These are phyloP conservation scores for Mortierella sp. DNA, from an alignment of 371 early-diverging fungal species.

Conservation along the genomic window DNA sequence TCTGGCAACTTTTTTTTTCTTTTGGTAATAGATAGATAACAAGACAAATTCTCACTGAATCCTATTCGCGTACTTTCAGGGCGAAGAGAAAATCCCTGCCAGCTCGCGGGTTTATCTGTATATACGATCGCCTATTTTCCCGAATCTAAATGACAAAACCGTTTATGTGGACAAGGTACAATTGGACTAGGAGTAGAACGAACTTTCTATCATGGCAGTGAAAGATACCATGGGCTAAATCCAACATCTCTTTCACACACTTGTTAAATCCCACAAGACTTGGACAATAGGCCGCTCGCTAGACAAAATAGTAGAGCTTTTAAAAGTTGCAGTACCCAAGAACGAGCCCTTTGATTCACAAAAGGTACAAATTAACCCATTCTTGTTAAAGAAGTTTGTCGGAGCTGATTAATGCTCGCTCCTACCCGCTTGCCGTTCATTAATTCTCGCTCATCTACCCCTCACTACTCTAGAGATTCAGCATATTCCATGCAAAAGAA, in stretches of 20 bases:
- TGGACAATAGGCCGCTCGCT: slow-evolving; percentile 47
- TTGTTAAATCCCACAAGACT: slow-evolving; percentile 11
- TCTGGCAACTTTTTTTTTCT: neutral
- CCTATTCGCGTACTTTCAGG: slow-evolving; percentile 5
- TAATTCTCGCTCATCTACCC: neutral
- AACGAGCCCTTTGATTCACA: slow-evolving; percentile 31
- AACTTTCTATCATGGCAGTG: no score
- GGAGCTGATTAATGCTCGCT: neutral
- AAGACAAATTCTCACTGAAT: no score
- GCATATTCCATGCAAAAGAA: slow-evolving; percentile 45
- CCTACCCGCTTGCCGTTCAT: no score
- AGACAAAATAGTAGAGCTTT: slow-evolving; percentile 46
- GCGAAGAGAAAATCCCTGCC: slow-evolving; percentile 44
- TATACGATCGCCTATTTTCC: slow-evolving; percentile 34
- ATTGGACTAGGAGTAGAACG: neutral
- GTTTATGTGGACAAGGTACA: slow-evolving; percentile 41
- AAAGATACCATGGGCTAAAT: neutral
- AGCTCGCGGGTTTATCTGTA: slow-evolving; percentile 33
- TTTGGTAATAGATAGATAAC: neutral
- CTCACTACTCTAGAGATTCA: slow-evolving; percentile 20
- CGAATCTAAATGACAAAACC: slow-evolving; percentile 33
- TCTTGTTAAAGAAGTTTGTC: neutral
- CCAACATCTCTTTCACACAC: neutral
- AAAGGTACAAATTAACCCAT: slow-evolving; percentile 17
- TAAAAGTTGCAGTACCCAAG: slow-evolving; percentile 37